Evolutionary conservation across 2,329 filamentous ascomycete genomes (phyloP).

Genomic region (Nothophaeocryptopus gaeumannii): DNA sequence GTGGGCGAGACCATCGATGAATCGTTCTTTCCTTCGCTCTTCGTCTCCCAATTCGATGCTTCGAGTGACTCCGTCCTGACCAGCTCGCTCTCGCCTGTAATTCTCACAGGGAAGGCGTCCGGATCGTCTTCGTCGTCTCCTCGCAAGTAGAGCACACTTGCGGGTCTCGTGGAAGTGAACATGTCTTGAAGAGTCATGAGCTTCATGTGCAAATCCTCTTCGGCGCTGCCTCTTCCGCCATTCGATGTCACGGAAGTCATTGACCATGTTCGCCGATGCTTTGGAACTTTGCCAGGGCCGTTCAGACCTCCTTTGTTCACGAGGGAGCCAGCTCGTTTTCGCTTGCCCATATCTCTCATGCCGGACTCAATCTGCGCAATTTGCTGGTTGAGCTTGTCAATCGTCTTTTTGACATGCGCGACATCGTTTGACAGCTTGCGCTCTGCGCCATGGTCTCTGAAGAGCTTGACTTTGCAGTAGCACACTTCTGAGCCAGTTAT

Average conservation of each 20-base stretch:
- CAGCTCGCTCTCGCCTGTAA: slow-evolving; percentile 65
- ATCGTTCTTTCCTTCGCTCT: slow-evolving; percentile 52
- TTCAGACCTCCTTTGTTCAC: slow-evolving; percentile 50
- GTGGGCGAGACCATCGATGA: slow-evolving; percentile 54
- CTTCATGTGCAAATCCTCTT: slow-evolving; percentile 76
- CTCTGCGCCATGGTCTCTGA: slow-evolving; percentile 92
- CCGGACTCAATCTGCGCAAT: slow-evolving; percentile 71
- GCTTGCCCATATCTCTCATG: slow-evolving; percentile 58
- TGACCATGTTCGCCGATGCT: slow-evolving; percentile 94
- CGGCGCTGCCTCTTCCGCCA: slow-evolving; percentile 44
- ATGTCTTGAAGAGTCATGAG: slow-evolving; percentile 77
- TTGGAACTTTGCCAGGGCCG: slow-evolving; percentile 75
- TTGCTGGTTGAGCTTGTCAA: slow-evolving; percentile 93
- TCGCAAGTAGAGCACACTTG: slow-evolving; percentile 73
- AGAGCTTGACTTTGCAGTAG: slow-evolving; percentile 95
- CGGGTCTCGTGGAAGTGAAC: slow-evolving; percentile 78
- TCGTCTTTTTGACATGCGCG: slow-evolving; percentile 91
- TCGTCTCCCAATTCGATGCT: slow-evolving; percentile 49
- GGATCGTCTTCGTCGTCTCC: slow-evolving; percentile 77
- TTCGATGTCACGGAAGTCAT: slow-evolving; percentile 67
- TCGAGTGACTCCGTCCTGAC: slow-evolving; percentile 49
- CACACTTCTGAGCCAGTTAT: slow-evolving; percentile 65
- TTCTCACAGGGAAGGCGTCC: slow-evolving; percentile 71
- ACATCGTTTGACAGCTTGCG: slow-evolving; percentile 93
- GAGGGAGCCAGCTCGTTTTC: slow-evolving; percentile 57